A percentile compares a stretch with the other conserved stretches of the same genome.
Conservation (phyloP, 1,139 yeast genomes). For the Scheffersomyces stambukii region DNA sequence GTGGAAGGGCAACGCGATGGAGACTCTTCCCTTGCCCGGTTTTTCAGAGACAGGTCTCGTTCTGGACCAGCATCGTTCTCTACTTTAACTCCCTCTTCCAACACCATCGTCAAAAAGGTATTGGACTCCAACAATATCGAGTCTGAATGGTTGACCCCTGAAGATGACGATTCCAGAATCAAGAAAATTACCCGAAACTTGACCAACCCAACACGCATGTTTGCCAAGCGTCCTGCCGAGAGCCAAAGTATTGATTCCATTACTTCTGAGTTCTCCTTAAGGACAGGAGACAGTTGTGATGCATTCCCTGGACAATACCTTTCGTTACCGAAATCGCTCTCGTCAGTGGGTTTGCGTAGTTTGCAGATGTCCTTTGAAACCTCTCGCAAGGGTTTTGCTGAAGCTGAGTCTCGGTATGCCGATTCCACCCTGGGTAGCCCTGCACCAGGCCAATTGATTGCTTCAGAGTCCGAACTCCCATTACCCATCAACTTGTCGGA, state of each 20-base stretch:
- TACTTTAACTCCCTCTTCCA: slow-evolving; percentile 13
- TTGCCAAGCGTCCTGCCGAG: too few species aligned
- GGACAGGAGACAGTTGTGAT: slow-evolving; percentile 3
- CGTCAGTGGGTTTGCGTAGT: slow-evolving; percentile 26
- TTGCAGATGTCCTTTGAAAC: slow-evolving; percentile 35
- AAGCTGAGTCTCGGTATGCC: slow-evolving; percentile 22
- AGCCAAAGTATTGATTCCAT: slow-evolving; percentile 4
- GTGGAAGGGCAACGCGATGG: background rate
- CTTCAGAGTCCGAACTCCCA: slow-evolving; percentile 6
- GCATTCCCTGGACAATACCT: slow-evolving; percentile 9
- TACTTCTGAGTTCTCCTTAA: slow-evolving; percentile 1
- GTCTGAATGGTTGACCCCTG: background rate
- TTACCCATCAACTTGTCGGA: slow-evolving; percentile 28
- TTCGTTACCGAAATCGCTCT: slow-evolving; percentile 28
- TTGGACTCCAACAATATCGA: slow-evolving; percentile 5
- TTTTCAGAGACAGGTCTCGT: too few species aligned
- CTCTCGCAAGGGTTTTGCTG: slow-evolving; percentile 19
- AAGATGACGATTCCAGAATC: slow-evolving; percentile 11
- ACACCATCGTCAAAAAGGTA: slow-evolving; percentile 9
- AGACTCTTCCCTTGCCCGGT: too few species aligned
- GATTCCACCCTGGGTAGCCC: too few species aligned
- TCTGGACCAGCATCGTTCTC: slow-evolving; percentile 6
- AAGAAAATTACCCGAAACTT: slow-evolving; percentile 15
- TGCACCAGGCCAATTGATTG: background rate
- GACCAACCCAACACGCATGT: too few species aligned